Evolutionary conservation across 257 asterid genomes (phyloP), one percentile per base, ranked within the genome.

Genomic region (Penstemon eatonii): DNA sequence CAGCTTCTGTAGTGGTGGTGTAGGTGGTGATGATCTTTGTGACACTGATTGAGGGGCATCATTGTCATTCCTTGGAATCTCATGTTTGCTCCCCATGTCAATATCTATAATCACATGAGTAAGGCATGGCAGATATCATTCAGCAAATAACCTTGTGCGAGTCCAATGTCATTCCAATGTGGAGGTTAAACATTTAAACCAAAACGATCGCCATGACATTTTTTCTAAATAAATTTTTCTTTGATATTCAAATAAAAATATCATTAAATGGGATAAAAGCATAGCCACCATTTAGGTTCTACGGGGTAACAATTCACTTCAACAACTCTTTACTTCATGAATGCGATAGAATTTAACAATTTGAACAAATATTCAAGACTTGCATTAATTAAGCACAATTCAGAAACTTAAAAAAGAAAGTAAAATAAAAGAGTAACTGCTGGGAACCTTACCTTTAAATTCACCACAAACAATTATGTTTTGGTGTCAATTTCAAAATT

Each of bases 11-110:
- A 56, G 71, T 60, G 84, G 84, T 58, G 75, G 82, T 68, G 82
- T 49, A 66, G 76, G 74, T 45, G 85, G 85, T 7, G 82, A 66
- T 1, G 81, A 74, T 59, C 66, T 78, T 60, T 73, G 75, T 50
- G 75, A 70, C 46, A 65, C 75, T 9, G 74, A 44, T 68, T 66
- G 87, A 71, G 70, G 79, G 50, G 63, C 62, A 66, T 77, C 81
- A 47, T 74, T 74, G 57, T 71, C 81, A 67, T 66, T 73, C 69
- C 57, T 66, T 44, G 63, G 5, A 37, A 54, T 73, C 50, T 63
- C 76, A 38, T 63, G 79, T 67, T 78, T 79, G 78, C 71, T 68
- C 60, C 19, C 84, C 78, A 75, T 77, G 67, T 88, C 84, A 61
- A 65, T 66, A 44, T 71, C 90, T 86, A 64, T 44, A 66, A 69